phyloP scores from a whole-genome alignment of 768 basidiomycete species.

The Naganishia onofrii region DNA sequence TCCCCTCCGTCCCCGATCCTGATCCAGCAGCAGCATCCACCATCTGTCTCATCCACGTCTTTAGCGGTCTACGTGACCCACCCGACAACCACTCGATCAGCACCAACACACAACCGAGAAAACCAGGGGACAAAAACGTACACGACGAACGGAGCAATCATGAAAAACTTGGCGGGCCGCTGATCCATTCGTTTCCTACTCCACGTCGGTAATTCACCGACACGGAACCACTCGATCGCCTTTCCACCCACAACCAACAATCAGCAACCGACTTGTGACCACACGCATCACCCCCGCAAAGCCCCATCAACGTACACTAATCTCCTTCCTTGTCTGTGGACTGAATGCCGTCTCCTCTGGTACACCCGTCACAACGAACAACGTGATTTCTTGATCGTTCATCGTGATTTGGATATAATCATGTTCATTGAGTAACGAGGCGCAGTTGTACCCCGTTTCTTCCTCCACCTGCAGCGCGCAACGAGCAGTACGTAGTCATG shows the following conservation, averaged over 20 bases:
- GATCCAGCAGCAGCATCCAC: conserved; percentile 9
- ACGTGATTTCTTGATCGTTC: conserved; percentile 82
- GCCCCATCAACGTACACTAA: conserved; percentile 65
- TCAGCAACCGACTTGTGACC: not conserved
- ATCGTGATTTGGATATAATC: conserved; percentile 80
- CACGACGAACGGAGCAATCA: conserved; percentile 87
- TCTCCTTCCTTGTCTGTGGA: conserved; percentile 95
- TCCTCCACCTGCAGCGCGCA: conserved; percentile 70
- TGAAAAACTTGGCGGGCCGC: conserved; percentile 69
- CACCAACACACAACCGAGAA: not conserved
- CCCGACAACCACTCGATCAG: not conserved
- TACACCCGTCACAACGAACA: conserved; percentile 85
- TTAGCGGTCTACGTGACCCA: conserved; percentile 30
- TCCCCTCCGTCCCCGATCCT: not conserved
- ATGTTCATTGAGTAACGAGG: conserved; percentile 51
- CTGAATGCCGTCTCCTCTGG: conserved; percentile 84
- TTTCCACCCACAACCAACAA: conserved; percentile 46
- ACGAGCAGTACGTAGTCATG: not conserved
- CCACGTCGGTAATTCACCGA: conserved; percentile 90
- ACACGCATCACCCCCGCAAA: not conserved
- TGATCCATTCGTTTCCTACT: conserved; percentile 61
- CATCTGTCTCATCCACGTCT: conserved; percentile 41
- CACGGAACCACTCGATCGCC: conserved; percentile 95
- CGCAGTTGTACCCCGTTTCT: conserved; percentile 86
- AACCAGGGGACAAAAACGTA: conserved; percentile 35